A percentile compares a stretch with the other conserved stretches of the same genome.
Conservation (phyloP, 176 grass and related monocot species). For the Triticum urartu region DNA sequence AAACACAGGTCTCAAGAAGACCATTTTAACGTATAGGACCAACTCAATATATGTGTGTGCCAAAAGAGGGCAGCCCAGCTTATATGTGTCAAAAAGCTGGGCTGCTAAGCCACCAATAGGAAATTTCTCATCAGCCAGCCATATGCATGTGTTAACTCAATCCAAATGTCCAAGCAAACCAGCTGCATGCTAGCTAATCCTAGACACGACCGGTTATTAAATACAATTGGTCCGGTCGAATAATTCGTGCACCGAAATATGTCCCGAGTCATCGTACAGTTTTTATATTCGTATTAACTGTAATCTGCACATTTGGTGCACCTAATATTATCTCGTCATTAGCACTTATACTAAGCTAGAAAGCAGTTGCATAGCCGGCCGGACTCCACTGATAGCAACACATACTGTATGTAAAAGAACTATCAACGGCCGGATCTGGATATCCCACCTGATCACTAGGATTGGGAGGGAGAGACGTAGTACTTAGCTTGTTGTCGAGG, state of each 20-base stretch:
- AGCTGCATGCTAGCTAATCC: background rate
- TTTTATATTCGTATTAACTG: background rate
- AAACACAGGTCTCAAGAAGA: background rate
- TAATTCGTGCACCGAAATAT: conserved; percentile 2
- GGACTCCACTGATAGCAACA: conserved; percentile 40
- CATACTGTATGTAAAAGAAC: background rate
- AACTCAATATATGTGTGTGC: background rate
- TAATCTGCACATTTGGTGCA: conserved; percentile 38
- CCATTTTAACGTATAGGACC: background rate
- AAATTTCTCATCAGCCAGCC: conserved; percentile 11
- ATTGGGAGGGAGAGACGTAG: conserved; percentile 16
- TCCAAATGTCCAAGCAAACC: background rate
- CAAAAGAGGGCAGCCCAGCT: background rate
- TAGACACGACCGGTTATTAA: conserved; percentile 9
- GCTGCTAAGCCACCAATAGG: conserved; percentile 9
- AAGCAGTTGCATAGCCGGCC: conserved; percentile 53
- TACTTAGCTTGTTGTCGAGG: background rate
- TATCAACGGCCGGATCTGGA: conserved; percentile 28
- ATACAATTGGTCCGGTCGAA: background rate
- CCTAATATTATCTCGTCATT: conserved; percentile 38
- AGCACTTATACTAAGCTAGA: conserved; percentile 23
- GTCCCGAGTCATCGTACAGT: background rate
- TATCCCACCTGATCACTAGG: background rate
- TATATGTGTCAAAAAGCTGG: background rate
- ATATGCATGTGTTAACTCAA: background rate